phyloP scores from a whole-genome alignment of 192 early-diverging fungal species.

The Oehlia diaphana region DNA sequence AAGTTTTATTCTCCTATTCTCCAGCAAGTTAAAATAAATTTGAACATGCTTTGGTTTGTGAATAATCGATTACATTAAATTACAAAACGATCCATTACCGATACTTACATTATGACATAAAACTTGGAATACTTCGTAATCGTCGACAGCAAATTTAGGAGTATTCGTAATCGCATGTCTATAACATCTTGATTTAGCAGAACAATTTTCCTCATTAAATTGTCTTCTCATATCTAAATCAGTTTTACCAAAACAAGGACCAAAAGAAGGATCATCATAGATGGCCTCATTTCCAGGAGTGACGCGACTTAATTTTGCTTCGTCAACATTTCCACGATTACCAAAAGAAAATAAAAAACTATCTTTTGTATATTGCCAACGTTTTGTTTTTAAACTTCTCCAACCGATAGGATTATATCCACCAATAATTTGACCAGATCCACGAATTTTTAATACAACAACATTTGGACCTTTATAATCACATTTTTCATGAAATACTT shows the following conservation, averaged over 20 bases:
- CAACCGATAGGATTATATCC: slow-evolving; percentile 30
- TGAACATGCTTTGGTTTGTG: background rate
- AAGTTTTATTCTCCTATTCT: no score
- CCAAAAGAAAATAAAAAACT: slow-evolving; percentile 32
- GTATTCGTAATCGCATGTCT: background rate
- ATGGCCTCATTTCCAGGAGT: slow-evolving; percentile 18
- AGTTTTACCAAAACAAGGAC: slow-evolving; percentile 32
- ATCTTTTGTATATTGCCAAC: slow-evolving; percentile 26
- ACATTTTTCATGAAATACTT: slow-evolving; percentile 26
- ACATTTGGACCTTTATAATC: slow-evolving; percentile 24
- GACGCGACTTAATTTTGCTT: slow-evolving; percentile 18
- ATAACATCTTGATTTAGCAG: slow-evolving; percentile 19
- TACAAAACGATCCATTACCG: background rate
- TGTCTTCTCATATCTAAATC: slow-evolving; percentile 27
- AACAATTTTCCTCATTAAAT: slow-evolving; percentile 30
- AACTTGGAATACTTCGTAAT: slow-evolving; percentile 30
- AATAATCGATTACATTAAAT: background rate
- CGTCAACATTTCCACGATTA: background rate
- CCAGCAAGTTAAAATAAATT: background rate
- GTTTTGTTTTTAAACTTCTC: background rate
- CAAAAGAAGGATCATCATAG: slow-evolving; percentile 27
- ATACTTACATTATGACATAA: background rate
- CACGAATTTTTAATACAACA: slow-evolving; percentile 14
- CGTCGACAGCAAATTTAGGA: slow-evolving; percentile 13
- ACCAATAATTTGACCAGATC: slow-evolving; percentile 17